Evolutionary conservation across 768 basidiomycete species (phyloP).

Genomic region (Lactarius trivialis): DNA sequence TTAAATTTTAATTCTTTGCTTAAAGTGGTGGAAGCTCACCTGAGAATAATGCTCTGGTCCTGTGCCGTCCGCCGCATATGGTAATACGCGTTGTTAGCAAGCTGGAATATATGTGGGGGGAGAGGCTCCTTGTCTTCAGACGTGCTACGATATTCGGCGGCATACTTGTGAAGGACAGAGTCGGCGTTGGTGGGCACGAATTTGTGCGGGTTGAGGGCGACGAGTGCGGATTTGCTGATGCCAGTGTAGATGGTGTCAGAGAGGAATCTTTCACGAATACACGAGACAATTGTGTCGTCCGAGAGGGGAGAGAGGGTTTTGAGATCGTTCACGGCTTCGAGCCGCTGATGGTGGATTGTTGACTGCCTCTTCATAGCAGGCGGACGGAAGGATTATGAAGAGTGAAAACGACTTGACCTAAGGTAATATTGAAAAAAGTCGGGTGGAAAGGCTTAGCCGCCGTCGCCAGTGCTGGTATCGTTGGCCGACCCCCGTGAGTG

Average conservation of each 20-base stretch:
- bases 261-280: slow-evolving; percentile 83
- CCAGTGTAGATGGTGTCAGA: slow-evolving; percentile 74
- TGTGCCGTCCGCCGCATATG: slow-evolving; percentile 92
- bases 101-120: slow-evolving; percentile 87
- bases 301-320: slow-evolving; percentile 56
- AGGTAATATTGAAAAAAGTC: background rate
- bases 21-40: slow-evolving; percentile 42
- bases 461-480: background rate
- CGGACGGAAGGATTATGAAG: slow-evolving; percentile 5
- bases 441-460: background rate
- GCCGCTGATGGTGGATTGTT: slow-evolving; percentile 53
- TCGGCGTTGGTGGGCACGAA: slow-evolving; percentile 81
- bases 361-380: slow-evolving; percentile 40
- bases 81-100: slow-evolving; percentile 89
- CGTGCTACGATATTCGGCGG: slow-evolving; percentile 77
- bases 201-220: slow-evolving; percentile 92
- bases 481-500: background rate
- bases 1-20: background rate
- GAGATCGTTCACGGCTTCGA: slow-evolving; percentile 70
- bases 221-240: slow-evolving; percentile 63
- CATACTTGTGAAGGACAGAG: slow-evolving; percentile 77
- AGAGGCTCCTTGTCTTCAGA: slow-evolving; percentile 50
- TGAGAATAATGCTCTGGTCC: slow-evolving; percentile 86
- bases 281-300: slow-evolving; percentile 80
- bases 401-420: slow-evolving; percentile 3